Evolutionary conservation across 805 yeast genomes (phyloP), one percentile per base, ranked within the genome.

Genomic region (Lipomyces orientalis): DNA sequence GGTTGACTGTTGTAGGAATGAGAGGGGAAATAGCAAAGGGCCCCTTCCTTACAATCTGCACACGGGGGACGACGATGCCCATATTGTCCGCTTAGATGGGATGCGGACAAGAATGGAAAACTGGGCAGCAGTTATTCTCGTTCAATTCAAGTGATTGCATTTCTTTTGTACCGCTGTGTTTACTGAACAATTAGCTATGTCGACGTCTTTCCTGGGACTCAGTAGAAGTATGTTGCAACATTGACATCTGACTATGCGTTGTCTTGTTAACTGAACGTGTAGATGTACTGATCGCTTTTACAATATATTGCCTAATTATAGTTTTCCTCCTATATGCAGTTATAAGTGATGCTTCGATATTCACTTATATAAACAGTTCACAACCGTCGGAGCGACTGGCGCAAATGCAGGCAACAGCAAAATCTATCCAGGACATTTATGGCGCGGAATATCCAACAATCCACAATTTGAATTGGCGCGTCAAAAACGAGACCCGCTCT

Each of bases 381-480:
- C 46, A n/a, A 39, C 19, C 16, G 4, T 14, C 46, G 14, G 6
- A 7, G 6, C 6, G 6, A 10, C 7, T 6, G 8, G 16, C 19
- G n/a, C 46, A 16, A 39, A 37, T 64, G 25, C 67, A 64, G 33
- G 67, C 62, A 5, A 37, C 61, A 0, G 49, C 64, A 10, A 22
- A 31, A 5, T 39, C 46, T 1, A 64, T 64, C 34, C 29, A 22
- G 34, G 49, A 61, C 8, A 60, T 60, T 14, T 33, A 46, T 35
- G 8, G 19, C 2, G 49, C 54, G 7, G 43, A 34, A 5, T 29
- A 29, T 5, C 58, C 59, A 2, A 33, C 22, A 6, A 58, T 54
- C 10, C 65, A 59, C 34, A 54, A 66, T 7, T 57, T 56, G n/a
- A 51, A 54, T 12, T 62, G 66, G 69, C 34, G 19, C 10, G 39